Conservation (phyloP, 23 red algal species). For the Chondrus crispus region DNA sequence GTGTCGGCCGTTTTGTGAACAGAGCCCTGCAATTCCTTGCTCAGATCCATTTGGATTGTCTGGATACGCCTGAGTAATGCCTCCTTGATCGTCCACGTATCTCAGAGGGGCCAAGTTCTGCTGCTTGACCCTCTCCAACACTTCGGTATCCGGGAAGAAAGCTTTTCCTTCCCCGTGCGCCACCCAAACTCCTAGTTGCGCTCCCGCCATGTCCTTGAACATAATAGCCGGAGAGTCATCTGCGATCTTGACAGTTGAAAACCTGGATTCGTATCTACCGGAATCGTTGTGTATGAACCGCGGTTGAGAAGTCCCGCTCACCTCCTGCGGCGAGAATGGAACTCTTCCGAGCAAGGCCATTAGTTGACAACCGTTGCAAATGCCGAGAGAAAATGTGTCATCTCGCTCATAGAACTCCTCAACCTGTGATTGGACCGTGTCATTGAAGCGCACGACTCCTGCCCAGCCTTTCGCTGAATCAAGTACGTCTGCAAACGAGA, state of each 20-base stretch:
- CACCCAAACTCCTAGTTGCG: constrained; percentile 93
- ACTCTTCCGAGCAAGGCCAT: constrained; percentile 94
- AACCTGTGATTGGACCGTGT: constrained; percentile 61
- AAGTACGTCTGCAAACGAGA: constrained; percentile 96
- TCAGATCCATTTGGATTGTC: constrained; percentile 88
- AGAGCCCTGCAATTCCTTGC: constrained; percentile 76
- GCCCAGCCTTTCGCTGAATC: constrained; percentile 99
- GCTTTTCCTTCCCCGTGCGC: constrained; percentile 94
- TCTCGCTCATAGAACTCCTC: constrained; percentile 67
- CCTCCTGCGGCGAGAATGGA: constrained; percentile 45
- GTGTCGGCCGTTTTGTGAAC: constrained; percentile 83
- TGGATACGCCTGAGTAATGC: constrained; percentile 72
- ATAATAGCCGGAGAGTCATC: constrained; percentile 66
- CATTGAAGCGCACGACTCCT: constrained; percentile 81
- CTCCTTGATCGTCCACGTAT: constrained; percentile 82
- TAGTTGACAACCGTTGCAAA: constrained; percentile 99
- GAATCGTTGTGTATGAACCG: constrained; percentile 92
- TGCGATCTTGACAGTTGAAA: constrained; percentile 54
- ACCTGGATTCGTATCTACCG: constrained; percentile 84
- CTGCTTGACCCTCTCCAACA: constrained; percentile 29
- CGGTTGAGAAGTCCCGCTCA: constrained; percentile 22
- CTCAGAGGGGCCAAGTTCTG: constrained; percentile 53
- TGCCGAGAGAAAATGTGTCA: constrained; percentile 96
- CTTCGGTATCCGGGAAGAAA: constrained; percentile 45
- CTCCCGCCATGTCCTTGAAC: constrained; percentile 79